Base-by-base conservation (phyloP, 495 filamentous ascomycete genomes). In the Penicillium chermesinum region DNA sequence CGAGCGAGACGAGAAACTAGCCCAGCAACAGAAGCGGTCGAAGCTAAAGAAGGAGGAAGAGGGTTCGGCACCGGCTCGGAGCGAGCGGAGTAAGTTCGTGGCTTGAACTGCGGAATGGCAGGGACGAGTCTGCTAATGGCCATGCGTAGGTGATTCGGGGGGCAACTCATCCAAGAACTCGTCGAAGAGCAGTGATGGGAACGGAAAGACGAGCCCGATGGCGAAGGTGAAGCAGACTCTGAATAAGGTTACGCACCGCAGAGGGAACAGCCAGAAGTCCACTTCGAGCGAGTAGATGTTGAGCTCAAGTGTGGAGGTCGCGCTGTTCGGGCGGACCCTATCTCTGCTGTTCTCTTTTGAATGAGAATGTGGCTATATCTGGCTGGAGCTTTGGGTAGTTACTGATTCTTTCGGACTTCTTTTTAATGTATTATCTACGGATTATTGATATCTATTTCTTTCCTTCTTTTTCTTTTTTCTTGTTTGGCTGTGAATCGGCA, bases 191-290 rank as follows among this genome's bases (percentile, higher is more conserved):
- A 18, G 21, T 19, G 41, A 57, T 46, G 46, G 48, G 0, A 45
- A 37, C 44, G 54, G 50, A 9, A 58, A 56, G 44, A 43, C 49
- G 2, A 38, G 60, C 15, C 44, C 59, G 9, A 45, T 67, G 34
- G 15, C 53, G 8, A 62, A 64, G 44, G 51, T 70, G 47, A 70
- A 70, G 51, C 63, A 66, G 50, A 58, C 54, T 14, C 18, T 70
- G 25, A 54, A 54, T 14, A 64, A 61, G 52, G 61, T 63, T 41
- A 41, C 58, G 18, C 63, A 68, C 25, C 50, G 50, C 1, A 43
- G 41, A 21, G 38, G 42, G 4, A 30, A 30, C 25, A 30, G 25
- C 10, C 25, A 30, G 10, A 30, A 30, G 25, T 30, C 25, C 5
- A 30, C 25, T 19, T 27, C 35, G 2, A 55, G 38, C 16, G 25